Percentiles rank a stretch among this genome's conserved stretches.
Evolutionary conservation across 164 flowering plant genomes (phyloP).

Genomic region (Stephania cephalantha): DNA sequence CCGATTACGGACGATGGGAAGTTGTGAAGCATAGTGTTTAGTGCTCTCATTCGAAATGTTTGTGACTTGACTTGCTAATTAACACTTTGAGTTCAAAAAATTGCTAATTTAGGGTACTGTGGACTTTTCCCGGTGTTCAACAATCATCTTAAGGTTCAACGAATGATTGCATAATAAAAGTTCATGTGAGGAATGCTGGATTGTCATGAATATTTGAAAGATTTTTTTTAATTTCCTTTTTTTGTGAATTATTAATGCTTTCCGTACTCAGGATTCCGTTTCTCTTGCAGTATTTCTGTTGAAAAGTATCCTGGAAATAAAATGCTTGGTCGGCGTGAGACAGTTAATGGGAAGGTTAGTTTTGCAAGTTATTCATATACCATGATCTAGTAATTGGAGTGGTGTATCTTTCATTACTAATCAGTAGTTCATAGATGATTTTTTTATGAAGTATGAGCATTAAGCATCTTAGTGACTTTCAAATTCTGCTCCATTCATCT

Average conservation of each 20-base stretch:
- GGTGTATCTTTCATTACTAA: background rate
- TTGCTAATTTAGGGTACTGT: background rate
- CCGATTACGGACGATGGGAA: too few relatives aligned
- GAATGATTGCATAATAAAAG: background rate
- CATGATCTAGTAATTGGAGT: background rate
- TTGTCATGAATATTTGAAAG: background rate
- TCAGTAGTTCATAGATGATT: background rate
- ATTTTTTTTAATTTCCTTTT: background rate
- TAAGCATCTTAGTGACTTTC: background rate
- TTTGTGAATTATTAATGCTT: background rate
- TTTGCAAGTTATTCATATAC: background rate
- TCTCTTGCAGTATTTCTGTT: constrained; percentile 48
- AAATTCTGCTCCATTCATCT: background rate
- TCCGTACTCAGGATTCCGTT: background rate
- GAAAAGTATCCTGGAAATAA: constrained; percentile 65
- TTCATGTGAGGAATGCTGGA: background rate
- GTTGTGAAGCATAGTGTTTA: background rate
- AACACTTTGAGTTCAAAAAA: background rate
- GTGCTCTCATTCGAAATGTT: background rate
- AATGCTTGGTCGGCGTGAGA: constrained; percentile 84
- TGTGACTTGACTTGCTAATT: background rate
- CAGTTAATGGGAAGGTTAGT: constrained; percentile 59
- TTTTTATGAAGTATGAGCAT: background rate
- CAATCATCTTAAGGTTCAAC: background rate
- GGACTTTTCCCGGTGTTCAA: background rate